Base-by-base conservation (phyloP, 148 eudicot genomes). In the Spergularia bocconei region DNA sequence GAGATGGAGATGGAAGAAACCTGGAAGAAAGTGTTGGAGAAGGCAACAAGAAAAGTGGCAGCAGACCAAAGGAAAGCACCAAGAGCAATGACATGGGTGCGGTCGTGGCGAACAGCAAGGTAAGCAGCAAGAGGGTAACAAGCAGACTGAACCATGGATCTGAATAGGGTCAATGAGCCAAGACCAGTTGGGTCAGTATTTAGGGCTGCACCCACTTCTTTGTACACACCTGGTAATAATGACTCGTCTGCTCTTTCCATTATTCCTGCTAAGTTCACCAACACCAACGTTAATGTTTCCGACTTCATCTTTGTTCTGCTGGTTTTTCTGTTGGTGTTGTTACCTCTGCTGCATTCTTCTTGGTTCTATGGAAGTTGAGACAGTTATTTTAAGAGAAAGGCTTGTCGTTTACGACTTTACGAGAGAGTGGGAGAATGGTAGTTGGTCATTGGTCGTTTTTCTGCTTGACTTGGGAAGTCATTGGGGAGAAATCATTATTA, bases 11-110 rank as follows among this genome's bases (percentile, higher is more conserved):
- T 2, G 47, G n/a, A 52, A 13, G 14, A 50, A 20, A 91, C 97
- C 93, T 93, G 82, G 10, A 79, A 72, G 77, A 91, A 93, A 47
- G 96, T 87, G 80, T 84, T 62, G 60, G 96, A 89, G 71, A 87
- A 57, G 71, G 84, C 98, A 23, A 90, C 96, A 48, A 88, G 90
- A 54, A 91, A 89, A 16, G 98, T 93, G 47, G 98, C 91, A 72
- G 89, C 88, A 68, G 98, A 84, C 98, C 98, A 93, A 51, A 91
- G 90, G 39, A 90, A 83, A 14, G 98, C 93, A 7, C 98, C 98
- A 41, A 87, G 85, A 47, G 96, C 98, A 74, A 93, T 85, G 52
- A 93, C 92, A 41, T 87, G 91, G 41, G 96, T 75, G 0, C 98
- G 91, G 69, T 90, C 86, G 66, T 93, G 89, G 13, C 88, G 88